Evolutionary conservation across 2,329 filamentous ascomycete species (phyloP), one percentile per base, ranked within the genome.

Genomic region (Sarocladiaceae sp.): DNA sequence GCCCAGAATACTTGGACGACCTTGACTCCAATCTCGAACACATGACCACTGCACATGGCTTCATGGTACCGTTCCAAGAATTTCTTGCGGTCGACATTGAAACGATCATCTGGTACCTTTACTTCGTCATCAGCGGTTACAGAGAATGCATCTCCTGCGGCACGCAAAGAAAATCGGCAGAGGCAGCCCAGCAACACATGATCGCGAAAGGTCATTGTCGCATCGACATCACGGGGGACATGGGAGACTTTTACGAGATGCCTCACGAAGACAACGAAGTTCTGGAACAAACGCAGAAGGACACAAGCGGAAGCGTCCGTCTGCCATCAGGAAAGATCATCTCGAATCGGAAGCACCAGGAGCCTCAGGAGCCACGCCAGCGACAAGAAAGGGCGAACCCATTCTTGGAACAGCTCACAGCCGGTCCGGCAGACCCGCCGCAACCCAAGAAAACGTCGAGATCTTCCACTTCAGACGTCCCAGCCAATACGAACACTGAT

Each of bases 121-220:
- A 74, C 50, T 66, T 78, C 8, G 61, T 81, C 18, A 72, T 81
- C 13, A 72, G 65, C 18, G 68, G 61, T 0, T 79, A 77, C 51
- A 64, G 65, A 17, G 75, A 80, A 59, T 82, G 79, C 53, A 65
- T 82, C 33, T 70, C 67, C 18, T 82, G 78, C 55, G 73, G 74
- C 1, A 74, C 66, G 13, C 61, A 70, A 33, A 67, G 73, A 28
- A 60, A 61, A 0, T 75, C 71, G 0, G 63, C 66, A 0, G 65
- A 75, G 48, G 78, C 70, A 0, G 71, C 73, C 0, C 75, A 77
- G 55, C 74, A 78, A 31, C 79, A 80, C 51, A 80, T 79, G 76
- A 57, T 63, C 0, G 68, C 63, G 2, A 78, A 75, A 46, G 71
- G 73, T 0, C 76, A 80, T 53, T 79, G 76, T 57, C 68, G 62